phyloP scores from a whole-genome alignment of 2,329 filamentous ascomycete genomes.

The Diaporthe capsici region DNA sequence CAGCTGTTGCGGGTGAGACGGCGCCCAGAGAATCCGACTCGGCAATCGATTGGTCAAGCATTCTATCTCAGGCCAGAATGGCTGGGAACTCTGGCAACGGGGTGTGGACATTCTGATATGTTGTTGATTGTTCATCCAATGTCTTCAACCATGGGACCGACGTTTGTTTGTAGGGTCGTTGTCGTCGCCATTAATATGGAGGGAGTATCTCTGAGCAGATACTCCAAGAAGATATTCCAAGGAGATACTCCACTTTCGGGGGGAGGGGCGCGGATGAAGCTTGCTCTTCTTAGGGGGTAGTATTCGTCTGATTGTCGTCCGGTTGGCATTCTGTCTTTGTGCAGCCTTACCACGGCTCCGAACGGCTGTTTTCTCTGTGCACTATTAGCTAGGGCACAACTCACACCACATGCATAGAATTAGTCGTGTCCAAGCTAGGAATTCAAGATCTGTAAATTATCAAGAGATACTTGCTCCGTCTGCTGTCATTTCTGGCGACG shows the following conservation, averaged over 20 bases:
- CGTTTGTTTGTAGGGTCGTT: background rate
- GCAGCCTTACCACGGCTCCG: slow-evolving; percentile 1
- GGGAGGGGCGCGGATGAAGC: background rate
- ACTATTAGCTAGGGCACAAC: background rate
- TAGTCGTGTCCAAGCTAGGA: background rate
- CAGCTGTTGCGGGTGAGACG: too few relatives aligned
- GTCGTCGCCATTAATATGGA: background rate
- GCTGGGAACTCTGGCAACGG: background rate
- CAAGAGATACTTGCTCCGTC: background rate
- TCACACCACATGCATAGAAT: background rate
- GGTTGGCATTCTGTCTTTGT: background rate
- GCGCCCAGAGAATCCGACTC: background rate
- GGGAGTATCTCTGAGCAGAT: background rate
- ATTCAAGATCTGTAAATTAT: background rate
- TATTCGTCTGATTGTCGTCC: slow-evolving; percentile 21
- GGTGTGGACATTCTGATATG: background rate
- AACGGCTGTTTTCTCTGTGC: background rate
- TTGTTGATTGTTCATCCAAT: background rate
- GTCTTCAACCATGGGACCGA: background rate
- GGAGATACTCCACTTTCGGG: background rate
- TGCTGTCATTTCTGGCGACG: background rate
- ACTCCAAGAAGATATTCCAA: background rate
- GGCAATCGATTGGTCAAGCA: too few relatives aligned
- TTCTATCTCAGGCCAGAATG: background rate
- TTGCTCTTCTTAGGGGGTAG: background rate